Base-by-base conservation (phyloP, 352 stramenopile genomes). In the Phytophthora sp. region DNA sequence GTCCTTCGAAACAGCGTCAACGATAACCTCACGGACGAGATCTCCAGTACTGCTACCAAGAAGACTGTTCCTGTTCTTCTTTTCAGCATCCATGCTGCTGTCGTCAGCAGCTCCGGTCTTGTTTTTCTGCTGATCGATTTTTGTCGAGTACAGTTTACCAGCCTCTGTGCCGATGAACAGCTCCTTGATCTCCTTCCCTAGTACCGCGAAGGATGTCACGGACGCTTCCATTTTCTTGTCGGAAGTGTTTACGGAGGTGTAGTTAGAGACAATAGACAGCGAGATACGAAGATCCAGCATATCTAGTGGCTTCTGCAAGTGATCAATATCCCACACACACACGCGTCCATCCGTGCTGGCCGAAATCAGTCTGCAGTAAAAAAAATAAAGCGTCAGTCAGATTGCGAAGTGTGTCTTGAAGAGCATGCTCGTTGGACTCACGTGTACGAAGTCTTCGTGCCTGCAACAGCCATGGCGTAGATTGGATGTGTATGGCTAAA, bases 211-310 rank as follows among this genome's bases (percentile, higher is more conserved):
- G 20, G 84, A 82, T 6, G 88, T 96, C 28, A 94, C 80, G 1
- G 85, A 86, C 4, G 86, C 87, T 52, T 95, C 85, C 83, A 94
- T 95, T 52, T 94, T 93, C 62, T 94, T 94, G 58, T 90, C 82
- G 0, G 84, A 84, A 8, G 84, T 74, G 34, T 84, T 88, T 2
- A 76, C 77, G 0, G 79, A 82, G 11, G 74, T 77, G 46, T 88
- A 95, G 57, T 84, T 91, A 5, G 77, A 89, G n/a, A 89, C 73
- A 31, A 88, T 92, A 28, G 78, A 91, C 26, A 89, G 82, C 46
- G 83, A 77, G 46, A 95, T 91, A 21, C 87, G 84, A 10, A 95
- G 62, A 58, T 95, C 87, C 39, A 95, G 62, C 76, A 94, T 90
- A 45, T 95, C 87, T 17, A 95, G 39, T 3, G 87, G 87, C 53